Evolutionary conservation across 495 filamentous ascomycete species (phyloP).

Genomic region (Xylaria palmicola): DNA sequence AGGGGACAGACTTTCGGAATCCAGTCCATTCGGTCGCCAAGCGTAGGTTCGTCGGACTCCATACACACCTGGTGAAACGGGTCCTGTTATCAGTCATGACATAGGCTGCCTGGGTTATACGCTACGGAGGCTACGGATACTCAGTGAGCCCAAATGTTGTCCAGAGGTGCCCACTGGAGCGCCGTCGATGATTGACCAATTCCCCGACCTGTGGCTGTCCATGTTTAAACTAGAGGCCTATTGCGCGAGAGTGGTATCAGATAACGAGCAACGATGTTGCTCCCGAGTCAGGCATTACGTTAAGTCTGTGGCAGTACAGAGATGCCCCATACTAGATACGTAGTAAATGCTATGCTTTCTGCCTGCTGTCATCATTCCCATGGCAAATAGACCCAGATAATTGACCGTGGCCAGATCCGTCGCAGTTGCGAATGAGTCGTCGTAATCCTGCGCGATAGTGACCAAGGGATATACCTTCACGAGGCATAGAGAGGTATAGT

Average conservation of each 20-base stretch:
- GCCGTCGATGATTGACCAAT: background rate
- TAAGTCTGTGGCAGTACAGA: background rate
- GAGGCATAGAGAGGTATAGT: slow-evolving; percentile 1
- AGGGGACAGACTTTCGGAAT: no score
- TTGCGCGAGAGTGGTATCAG: background rate
- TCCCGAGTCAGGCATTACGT: background rate
- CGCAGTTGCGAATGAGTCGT: slow-evolving; percentile 13
- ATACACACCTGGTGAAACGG: slow-evolving; percentile 12
- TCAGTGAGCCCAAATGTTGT: background rate
- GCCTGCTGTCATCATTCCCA: slow-evolving; percentile 30
- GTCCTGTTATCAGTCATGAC: background rate
- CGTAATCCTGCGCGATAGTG: slow-evolving; percentile 3
- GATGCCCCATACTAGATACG: background rate
- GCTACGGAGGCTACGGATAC: no score
- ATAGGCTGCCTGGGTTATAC: no score
- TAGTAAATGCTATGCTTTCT: no score
- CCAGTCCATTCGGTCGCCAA: background rate
- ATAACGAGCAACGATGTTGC: slow-evolving; percentile 3
- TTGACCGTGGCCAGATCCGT: slow-evolving; percentile 19
- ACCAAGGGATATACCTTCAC: no score
- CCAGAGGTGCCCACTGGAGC: background rate
- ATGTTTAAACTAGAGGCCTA: background rate
- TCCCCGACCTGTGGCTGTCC: background rate
- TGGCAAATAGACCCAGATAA: background rate
- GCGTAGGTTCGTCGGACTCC: background rate